These are phyloP conservation scores for Boletus vermiculosoides DNA, from an alignment of 768 basidiomycete genomes.

Conservation along the genomic window DNA sequence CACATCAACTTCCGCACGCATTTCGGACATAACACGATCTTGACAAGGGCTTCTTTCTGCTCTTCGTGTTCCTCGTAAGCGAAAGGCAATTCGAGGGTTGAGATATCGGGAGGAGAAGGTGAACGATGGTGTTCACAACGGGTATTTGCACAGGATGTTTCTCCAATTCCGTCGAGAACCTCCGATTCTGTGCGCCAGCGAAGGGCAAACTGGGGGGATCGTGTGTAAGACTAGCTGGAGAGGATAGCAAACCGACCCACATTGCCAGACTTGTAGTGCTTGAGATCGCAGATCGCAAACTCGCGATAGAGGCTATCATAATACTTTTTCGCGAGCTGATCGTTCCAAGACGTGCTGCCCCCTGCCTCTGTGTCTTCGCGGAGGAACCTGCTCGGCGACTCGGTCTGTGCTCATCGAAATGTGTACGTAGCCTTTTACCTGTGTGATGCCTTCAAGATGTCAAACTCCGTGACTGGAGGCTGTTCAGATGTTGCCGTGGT, in stretches of 20 bases:
- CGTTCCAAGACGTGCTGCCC: conserved; percentile 58
- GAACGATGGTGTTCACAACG: conserved; percentile 70
- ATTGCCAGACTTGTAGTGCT: conserved; percentile 92
- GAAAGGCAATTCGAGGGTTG: conserved; percentile 88
- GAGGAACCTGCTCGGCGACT: conserved; percentile 57
- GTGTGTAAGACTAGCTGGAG: neutral
- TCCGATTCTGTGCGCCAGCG: conserved; percentile 94
- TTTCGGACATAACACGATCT: conserved; percentile 78
- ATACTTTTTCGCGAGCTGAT: conserved; percentile 84
- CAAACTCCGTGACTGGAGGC: conserved; percentile 53
- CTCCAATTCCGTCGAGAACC: conserved; percentile 81
- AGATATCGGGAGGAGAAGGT: conserved; percentile 39
- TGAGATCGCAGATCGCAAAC: conserved; percentile 88
- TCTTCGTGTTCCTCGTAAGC: conserved; percentile 79
- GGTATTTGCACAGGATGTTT: conserved; percentile 85
- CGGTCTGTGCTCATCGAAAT: neutral
- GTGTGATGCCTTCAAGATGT: conserved; percentile 72
- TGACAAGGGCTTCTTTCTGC: conserved; percentile 80
- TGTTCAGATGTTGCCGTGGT: neutral
- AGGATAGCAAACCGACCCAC: conserved; percentile 41
- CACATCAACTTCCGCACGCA: conserved; percentile 87
- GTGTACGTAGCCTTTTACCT: conserved; percentile 40
- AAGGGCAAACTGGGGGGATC: conserved; percentile 64
- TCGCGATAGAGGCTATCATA: conserved; percentile 88
- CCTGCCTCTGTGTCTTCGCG: conserved; percentile 46